These are phyloP conservation scores for Lactifluus hygrophoroides DNA, from an alignment of 768 basidiomycete genomes.

Conservation along the genomic window DNA sequence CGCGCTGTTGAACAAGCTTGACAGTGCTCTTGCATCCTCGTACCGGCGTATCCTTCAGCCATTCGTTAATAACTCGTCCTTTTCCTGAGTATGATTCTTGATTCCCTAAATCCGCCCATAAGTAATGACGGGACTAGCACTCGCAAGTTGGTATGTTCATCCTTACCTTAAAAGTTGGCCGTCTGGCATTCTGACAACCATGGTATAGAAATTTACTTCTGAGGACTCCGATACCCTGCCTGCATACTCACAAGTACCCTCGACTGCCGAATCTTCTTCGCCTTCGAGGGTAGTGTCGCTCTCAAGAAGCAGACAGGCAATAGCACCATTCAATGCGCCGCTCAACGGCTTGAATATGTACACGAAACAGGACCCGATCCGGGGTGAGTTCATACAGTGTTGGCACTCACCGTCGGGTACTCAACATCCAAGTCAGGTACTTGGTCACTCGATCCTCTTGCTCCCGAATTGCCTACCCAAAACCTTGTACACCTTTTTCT, in stretches of 20 bases:
- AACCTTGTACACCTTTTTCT: slow-evolving; percentile 6
- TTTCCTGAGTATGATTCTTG: neutral
- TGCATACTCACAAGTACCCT: neutral
- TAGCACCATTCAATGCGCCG: neutral
- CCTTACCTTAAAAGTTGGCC: neutral
- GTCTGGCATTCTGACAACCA: neutral
- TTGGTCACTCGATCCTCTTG: slow-evolving; percentile 16
- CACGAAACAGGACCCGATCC: neutral
- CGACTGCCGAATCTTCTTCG: neutral
- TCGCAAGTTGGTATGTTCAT: neutral
- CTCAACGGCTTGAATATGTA: slow-evolving; percentile 12
- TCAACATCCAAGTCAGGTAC: slow-evolving; percentile 5
- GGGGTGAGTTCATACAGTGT: slow-evolving; percentile 1
- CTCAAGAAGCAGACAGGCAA: neutral
- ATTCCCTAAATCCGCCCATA: neutral
- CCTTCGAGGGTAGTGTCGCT: neutral
- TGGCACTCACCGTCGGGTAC: neutral
- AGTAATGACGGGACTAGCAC: neutral
- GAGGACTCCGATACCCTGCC: neutral
- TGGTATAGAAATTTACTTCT: neutral
- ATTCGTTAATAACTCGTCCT: neutral
- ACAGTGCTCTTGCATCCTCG: neutral
- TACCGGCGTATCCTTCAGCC: neutral
- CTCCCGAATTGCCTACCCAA: neutral
- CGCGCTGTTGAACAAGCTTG: neutral